A percentile compares a stretch with the other conserved stretches of the same genome.
Evolutionary conservation across 2,329 filamentous ascomycete genomes (phyloP).

Genomic region (Plectosphaerella cucumerina): DNA sequence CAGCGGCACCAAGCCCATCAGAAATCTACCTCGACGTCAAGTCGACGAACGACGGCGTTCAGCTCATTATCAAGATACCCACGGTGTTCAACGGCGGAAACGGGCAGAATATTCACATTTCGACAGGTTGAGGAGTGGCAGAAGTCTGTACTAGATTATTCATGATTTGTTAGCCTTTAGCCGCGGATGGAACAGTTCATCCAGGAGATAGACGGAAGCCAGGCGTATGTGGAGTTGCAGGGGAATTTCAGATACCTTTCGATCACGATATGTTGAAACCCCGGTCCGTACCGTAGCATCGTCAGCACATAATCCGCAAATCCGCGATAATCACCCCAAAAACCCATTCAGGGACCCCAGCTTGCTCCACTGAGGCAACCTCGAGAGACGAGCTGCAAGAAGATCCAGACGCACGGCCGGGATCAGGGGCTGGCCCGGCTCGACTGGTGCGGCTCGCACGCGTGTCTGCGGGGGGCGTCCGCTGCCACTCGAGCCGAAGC

Average conservation of each 20-base stretch:
- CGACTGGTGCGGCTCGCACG: not conserved
- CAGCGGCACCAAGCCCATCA: constrained; percentile 37
- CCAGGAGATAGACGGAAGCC: too few relatives aligned
- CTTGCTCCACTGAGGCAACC: too few relatives aligned
- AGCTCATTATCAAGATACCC: constrained; percentile 53
- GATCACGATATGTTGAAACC: not conserved
- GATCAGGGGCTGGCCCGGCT: not conserved
- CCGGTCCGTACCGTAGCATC: not conserved
- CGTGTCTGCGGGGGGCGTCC: not conserved
- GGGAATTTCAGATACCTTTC: not conserved
- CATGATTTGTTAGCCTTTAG: not conserved
- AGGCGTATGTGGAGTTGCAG: too few relatives aligned
- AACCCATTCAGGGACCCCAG: too few relatives aligned
- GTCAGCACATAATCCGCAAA: too few relatives aligned
- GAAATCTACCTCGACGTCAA: constrained; percentile 55
- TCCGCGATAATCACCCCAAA: too few relatives aligned
- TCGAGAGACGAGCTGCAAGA: too few relatives aligned
- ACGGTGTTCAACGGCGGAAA: constrained; percentile 44
- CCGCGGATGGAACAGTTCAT: not conserved
- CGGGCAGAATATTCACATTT: constrained; percentile 26
- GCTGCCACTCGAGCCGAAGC: not conserved
- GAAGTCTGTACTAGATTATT: not conserved
- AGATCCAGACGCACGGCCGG: too few relatives aligned
- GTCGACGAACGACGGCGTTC: constrained; percentile 53
- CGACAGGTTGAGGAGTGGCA: constrained; percentile 8